Percentiles rank a stretch among this genome's conserved stretches.
These are phyloP conservation scores for Neurospora intermedia DNA, from an alignment of 495 filamentous ascomycete species.

Conservation along the genomic window DNA sequence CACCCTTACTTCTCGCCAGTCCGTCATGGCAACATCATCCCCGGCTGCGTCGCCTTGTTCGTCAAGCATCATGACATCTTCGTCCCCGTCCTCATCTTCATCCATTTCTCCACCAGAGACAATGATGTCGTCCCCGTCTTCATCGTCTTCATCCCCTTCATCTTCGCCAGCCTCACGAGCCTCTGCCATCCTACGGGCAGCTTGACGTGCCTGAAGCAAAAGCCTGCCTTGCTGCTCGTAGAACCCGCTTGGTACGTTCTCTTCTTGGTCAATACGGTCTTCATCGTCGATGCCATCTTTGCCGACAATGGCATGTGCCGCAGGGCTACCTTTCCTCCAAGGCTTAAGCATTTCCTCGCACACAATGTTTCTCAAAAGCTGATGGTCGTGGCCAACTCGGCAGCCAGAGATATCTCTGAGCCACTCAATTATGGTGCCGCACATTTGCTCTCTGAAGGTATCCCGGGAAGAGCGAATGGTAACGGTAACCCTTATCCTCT, in stretches of 20 bases:
- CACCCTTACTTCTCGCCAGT: constrained; percentile 32
- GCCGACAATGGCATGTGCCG: constrained; percentile 74
- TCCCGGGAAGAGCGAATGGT: constrained; percentile 89
- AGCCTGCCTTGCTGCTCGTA: constrained; percentile 21
- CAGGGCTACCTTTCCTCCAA: constrained; percentile 79
- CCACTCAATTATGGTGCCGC: constrained; percentile 96
- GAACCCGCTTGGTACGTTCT: constrained; percentile 20
- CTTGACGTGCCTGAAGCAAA: constrained; percentile 25
- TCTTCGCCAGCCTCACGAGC: constrained; percentile 57
- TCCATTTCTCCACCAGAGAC: constrained; percentile 32
- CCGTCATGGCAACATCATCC: constrained; percentile 51
- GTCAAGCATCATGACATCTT: constrained; percentile 37
- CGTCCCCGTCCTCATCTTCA: constrained; percentile 41
- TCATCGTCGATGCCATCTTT: constrained; percentile 87
- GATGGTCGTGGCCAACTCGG: constrained; percentile 66
- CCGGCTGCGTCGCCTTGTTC: constrained; percentile 25
- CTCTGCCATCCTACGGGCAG: constrained; percentile 42
- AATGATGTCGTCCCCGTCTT: constrained; percentile 24
- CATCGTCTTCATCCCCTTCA: constrained; percentile 54
- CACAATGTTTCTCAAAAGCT: constrained; percentile 67
- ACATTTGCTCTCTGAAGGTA: constrained; percentile 97
- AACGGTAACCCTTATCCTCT: constrained; percentile 91
- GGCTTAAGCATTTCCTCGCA: constrained; percentile 83
- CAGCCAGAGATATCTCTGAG: constrained; percentile 86
- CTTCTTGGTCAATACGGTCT: constrained; percentile 35